phyloP scores from a whole-genome alignment of 306 rosid species.

The Dryas alaskensis region DNA sequence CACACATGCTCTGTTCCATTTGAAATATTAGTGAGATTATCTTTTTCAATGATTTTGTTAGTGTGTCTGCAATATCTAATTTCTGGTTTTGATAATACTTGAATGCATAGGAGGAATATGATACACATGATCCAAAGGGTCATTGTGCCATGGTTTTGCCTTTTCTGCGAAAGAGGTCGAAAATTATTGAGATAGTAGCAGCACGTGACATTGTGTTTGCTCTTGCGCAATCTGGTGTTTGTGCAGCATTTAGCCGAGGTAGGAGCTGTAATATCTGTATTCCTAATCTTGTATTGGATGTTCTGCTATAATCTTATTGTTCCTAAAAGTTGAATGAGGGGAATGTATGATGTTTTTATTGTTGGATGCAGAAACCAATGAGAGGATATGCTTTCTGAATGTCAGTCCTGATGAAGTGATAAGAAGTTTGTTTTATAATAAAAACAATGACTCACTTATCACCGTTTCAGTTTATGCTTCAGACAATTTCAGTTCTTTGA shows the following conservation, averaged over 20 bases:
- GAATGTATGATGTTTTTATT: conserved; percentile 21
- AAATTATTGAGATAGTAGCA: conserved; percentile 82
- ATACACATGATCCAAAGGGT: conserved; percentile 75
- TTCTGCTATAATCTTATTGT: conserved; percentile 7
- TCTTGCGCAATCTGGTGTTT: conserved; percentile 80
- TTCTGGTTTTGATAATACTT: conserved; percentile 3
- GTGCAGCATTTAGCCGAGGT: conserved; percentile 96
- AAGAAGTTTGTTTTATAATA: conserved; percentile 84
- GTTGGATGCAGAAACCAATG: conserved; percentile 68
- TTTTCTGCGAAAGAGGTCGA: conserved; percentile 72
- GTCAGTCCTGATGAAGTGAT: conserved; percentile 87
- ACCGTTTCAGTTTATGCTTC: conserved; percentile 94
- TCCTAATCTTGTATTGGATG: background rate
- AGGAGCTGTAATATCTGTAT: conserved; percentile 4
- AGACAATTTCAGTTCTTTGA: conserved; percentile 89
- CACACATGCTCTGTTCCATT: background rate
- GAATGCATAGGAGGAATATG: conserved; percentile 58
- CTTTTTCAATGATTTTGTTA: background rate
- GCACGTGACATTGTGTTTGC: conserved; percentile 76
- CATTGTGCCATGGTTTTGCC: conserved; percentile 58
- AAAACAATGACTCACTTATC: conserved; percentile 88
- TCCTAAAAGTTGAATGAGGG: conserved; percentile 21
- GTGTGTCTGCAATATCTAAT: background rate
- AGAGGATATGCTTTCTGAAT: conserved; percentile 85
- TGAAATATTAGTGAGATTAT: background rate